Conservation (phyloP, 176 grass and related monocot genomes). For the Aegilops sharonensis region DNA sequence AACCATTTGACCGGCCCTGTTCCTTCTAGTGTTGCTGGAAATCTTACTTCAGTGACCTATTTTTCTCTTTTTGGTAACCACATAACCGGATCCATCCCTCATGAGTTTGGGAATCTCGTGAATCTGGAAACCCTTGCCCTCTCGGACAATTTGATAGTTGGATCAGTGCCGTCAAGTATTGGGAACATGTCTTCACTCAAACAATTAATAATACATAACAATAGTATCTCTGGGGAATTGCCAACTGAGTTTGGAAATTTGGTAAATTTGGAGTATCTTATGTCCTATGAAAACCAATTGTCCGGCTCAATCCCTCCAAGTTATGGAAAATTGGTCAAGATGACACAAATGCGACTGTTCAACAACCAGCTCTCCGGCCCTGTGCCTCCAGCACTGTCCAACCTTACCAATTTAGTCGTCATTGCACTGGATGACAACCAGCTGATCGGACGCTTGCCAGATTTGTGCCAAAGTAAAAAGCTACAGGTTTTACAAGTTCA, state of each 20-base stretch:
- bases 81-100: background rate
- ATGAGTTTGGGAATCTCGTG: background rate
- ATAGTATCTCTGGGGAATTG: background rate
- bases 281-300: background rate
- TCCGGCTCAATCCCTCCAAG: background rate
- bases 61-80: background rate
- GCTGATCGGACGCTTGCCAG: background rate
- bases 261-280: background rate
- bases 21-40: background rate
- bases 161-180: background rate
- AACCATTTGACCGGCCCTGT: slow-evolving; percentile 8
- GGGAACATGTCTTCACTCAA: slow-evolving; percentile 8
- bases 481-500: background rate
- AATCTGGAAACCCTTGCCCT: background rate
- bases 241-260: slow-evolving; percentile 4
- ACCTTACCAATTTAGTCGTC: background rate
- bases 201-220: background rate
- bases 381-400: background rate
- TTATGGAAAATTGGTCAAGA: background rate
- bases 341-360: background rate
- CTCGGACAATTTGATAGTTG: background rate
- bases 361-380: background rate
- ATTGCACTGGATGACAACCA: background rate
- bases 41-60: background rate
- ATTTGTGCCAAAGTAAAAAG: too few species aligned